phyloP scores from a whole-genome alignment of 306 rosid genomes.

The Fragaria iinumae region DNA sequence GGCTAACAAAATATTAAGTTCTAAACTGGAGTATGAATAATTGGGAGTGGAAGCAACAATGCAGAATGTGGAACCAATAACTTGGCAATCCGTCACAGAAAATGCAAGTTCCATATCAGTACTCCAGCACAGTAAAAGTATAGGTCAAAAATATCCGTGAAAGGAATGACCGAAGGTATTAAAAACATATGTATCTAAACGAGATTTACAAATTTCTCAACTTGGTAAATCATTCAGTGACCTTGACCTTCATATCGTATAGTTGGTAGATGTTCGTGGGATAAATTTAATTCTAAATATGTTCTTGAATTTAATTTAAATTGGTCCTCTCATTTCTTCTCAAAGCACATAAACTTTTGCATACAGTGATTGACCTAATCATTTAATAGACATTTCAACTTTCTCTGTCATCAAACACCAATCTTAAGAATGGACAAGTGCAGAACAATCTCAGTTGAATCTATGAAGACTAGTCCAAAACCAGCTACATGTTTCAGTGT shows the following conservation, averaged over 20 bases:
- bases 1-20: not conserved
- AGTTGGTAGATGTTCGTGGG: not conserved
- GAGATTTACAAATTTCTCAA: not conserved
- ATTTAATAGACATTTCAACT: not conserved
- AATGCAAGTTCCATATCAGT: not conserved
- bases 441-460: not conserved
- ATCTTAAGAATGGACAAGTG: not conserved
- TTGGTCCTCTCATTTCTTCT: not conserved
- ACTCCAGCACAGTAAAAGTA: not conserved
- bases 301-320: not conserved
- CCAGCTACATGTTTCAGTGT: constrained; percentile 19
- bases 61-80: not conserved
- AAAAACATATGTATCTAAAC: not conserved
- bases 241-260: not conserved
- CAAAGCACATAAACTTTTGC: not conserved
- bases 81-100: not conserved
- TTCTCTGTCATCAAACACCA: not conserved
- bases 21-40: not conserved
- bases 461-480: constrained; percentile 6
- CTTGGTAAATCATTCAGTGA: not conserved
- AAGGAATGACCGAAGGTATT: not conserved
- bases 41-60: not conserved
- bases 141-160: not conserved
- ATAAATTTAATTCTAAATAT: not conserved
- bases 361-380: not conserved